These are phyloP conservation scores for Psilocybe mexicana DNA, from an alignment of 1,284 basidiomycete species.

Conservation along the genomic window DNA sequence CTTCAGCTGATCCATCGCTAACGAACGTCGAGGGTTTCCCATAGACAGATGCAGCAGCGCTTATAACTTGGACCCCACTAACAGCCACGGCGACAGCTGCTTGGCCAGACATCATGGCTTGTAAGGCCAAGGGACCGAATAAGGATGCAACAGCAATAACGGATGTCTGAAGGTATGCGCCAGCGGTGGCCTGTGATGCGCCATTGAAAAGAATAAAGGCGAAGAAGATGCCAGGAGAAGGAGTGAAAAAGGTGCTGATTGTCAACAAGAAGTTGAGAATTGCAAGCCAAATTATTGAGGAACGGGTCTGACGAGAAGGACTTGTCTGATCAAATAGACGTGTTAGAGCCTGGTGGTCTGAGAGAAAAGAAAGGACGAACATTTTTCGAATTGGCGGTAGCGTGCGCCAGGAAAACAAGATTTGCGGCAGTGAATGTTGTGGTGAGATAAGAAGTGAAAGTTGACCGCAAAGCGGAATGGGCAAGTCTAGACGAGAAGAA, in stretches of 20 bases:
- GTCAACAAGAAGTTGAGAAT: conserved; percentile 56
- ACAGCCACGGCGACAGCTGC: conserved; percentile 76
- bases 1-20: conserved; percentile 51
- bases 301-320: conserved; percentile 51
- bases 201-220: conserved; percentile 62
- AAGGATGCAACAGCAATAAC: conserved; percentile 70
- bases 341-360: conserved; percentile 5
- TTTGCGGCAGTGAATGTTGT: conserved; percentile 63
- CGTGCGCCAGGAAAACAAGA: conserved; percentile 69
- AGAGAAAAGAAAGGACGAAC: conserved; percentile 38
- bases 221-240: conserved; percentile 60
- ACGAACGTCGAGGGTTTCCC: conserved; percentile 35
- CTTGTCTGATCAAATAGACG: conserved; percentile 38
- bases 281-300: conserved; percentile 45
- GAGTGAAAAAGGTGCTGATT: conserved; percentile 57
- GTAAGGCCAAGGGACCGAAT: conserved; percentile 68
- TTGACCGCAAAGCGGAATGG: conserved; percentile 51
- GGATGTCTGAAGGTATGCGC: conserved; percentile 70
- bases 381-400: conserved; percentile 65
- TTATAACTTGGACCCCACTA: conserved; percentile 69
- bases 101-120: conserved; percentile 74
- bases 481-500: conserved; percentile 70
- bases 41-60: conserved; percentile 56
- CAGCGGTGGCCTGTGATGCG: conserved; percentile 53
- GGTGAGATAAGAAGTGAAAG: conserved; percentile 73